A percentile compares a stretch with the other conserved stretches of the same genome.
Evolutionary conservation across 257 asterid species (phyloP).

Genomic region (Solanum pennellii): DNA sequence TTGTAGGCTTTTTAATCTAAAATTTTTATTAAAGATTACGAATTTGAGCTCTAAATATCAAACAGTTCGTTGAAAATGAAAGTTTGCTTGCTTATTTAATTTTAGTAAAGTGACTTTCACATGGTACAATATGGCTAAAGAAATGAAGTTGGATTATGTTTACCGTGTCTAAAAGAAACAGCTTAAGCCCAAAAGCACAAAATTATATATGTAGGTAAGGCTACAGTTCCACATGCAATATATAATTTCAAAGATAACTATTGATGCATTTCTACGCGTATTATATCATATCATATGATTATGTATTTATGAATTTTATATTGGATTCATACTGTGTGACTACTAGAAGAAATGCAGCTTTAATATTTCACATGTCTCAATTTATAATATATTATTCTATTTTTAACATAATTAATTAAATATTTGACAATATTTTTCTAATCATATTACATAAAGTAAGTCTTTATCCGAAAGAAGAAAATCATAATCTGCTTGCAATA

Average conservation of each 20-base stretch:
- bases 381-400: neutral
- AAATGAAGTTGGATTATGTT: neutral
- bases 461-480: neutral
- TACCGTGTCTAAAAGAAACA: neutral
- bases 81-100: neutral
- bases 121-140: neutral
- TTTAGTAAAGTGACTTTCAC: neutral
- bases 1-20: neutral
- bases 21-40: too few species aligned
- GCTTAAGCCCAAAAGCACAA: neutral
- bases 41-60: neutral
- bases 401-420: neutral
- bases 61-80: neutral
- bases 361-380: neutral
- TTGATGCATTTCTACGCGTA: neutral
- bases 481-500: neutral
- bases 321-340: neutral
- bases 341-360: neutral
- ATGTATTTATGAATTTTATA: neutral
- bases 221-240: neutral
- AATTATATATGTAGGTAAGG: neutral
- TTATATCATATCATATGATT: neutral
- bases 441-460: neutral
- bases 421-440: neutral
- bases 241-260: neutral